A percentile compares a stretch with the other conserved stretches of the same genome.
Evolutionary conservation across 306 rosid species (phyloP).

Genomic region (Cicer pinnatifidum): DNA sequence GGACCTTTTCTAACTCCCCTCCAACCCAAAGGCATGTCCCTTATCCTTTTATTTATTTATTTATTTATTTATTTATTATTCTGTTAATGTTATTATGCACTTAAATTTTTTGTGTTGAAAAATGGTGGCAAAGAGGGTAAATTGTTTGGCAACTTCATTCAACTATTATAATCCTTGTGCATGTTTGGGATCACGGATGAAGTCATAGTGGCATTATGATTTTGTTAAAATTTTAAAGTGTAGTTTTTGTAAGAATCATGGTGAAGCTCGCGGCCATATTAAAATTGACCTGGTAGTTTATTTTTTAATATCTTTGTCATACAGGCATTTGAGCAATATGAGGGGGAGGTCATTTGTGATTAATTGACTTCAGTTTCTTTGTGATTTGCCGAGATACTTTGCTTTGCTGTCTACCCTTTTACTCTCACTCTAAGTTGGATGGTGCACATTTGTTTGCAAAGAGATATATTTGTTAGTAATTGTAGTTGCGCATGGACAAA

Average conservation of each 20-base stretch:
- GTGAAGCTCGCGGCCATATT: too few relatives aligned
- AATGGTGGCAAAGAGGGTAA: neutral
- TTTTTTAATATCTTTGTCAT: neutral
- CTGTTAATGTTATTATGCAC: neutral
- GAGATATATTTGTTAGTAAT: too few relatives aligned
- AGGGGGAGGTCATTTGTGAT: too few relatives aligned
- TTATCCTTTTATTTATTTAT: neutral
- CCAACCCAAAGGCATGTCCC: conserved; percentile 53
- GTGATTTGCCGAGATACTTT: neutral
- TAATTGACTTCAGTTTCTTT: neutral
- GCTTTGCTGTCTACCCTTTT: neutral
- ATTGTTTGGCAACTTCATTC: neutral
- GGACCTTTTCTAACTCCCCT: conserved; percentile 59
- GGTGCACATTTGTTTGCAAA: conserved; percentile 9
- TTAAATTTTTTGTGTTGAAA: neutral
- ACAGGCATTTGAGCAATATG: neutral
- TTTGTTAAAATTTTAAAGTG: too few relatives aligned
- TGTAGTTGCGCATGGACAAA: too few relatives aligned
- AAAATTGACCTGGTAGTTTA: neutral
- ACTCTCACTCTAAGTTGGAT: neutral
- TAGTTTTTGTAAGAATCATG: too few relatives aligned
- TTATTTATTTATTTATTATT: neutral
- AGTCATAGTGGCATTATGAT: too few relatives aligned
- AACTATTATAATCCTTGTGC: neutral
- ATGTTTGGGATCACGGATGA: neutral